These are phyloP conservation scores for Lipomyces spencermartinsiae DNA, from an alignment of 805 yeast genomes.

Conservation along the genomic window DNA sequence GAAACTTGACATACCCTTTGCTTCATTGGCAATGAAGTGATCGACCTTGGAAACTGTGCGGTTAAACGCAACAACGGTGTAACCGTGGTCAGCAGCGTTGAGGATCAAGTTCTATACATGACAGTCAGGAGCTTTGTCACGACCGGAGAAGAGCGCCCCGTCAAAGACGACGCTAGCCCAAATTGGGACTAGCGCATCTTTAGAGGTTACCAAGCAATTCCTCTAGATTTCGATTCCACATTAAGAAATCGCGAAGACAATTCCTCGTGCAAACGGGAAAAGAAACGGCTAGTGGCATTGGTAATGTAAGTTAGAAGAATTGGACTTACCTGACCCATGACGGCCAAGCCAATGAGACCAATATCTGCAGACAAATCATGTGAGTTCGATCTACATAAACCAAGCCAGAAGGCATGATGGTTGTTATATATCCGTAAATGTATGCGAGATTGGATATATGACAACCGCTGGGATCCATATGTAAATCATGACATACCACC, in stretches of 20 bases:
- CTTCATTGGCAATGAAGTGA: constrained; percentile 90
- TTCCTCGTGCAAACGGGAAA: neutral
- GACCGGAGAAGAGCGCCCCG: constrained; percentile 22
- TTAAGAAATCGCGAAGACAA: neutral
- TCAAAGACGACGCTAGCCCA: constrained; percentile 7
- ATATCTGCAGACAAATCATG: constrained; percentile 69
- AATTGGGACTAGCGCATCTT: constrained; percentile 15
- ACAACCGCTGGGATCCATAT: neutral
- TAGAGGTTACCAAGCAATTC: neutral
- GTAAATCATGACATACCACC: constrained; percentile 31
- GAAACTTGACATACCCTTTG: constrained; percentile 67
- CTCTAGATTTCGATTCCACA: neutral
- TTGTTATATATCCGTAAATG: neutral
- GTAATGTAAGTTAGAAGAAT: neutral
- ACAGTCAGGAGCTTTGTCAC: neutral
- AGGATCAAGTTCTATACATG: constrained; percentile 75
- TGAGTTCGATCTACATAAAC: neutral
- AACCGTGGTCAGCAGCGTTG: constrained; percentile 97
- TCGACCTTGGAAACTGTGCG: constrained; percentile 97
- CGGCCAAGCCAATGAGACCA: constrained; percentile 99
- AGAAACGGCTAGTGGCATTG: neutral
- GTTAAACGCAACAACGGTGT: constrained; percentile 96
- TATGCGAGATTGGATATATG: neutral
- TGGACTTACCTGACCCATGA: constrained; percentile 79
- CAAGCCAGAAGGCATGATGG: neutral